These are phyloP conservation scores for Breviolum minutum DNA, from an alignment of 73 alveolate genomes.

Conservation along the genomic window DNA sequence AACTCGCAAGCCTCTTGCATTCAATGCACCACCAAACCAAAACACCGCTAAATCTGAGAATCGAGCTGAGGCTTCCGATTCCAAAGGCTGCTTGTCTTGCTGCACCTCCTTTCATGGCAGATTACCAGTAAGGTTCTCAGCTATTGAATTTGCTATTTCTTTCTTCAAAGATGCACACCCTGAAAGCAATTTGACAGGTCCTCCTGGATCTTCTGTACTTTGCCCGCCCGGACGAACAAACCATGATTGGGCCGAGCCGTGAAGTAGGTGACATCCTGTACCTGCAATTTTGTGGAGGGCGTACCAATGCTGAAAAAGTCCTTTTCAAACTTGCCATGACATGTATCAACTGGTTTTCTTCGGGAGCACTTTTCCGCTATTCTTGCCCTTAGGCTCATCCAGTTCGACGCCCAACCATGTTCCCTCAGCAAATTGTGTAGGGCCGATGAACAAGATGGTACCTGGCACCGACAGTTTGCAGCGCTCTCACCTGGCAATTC, in stretches of 20 bases:
- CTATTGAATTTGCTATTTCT: background rate
- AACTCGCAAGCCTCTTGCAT: too few relatives aligned
- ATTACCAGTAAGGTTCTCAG: too few relatives aligned
- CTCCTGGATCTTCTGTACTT: slow-evolving; percentile 1
- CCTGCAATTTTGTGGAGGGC: background rate
- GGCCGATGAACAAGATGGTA: slow-evolving; percentile 63
- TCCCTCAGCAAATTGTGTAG: slow-evolving; percentile 56
- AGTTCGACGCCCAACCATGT: slow-evolving; percentile 87
- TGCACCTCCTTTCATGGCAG: too few relatives aligned
- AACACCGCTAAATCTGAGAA: too few relatives aligned
- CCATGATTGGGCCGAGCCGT: slow-evolving; percentile 7
- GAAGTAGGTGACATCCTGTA: slow-evolving; percentile 23
- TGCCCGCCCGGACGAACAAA: background rate
- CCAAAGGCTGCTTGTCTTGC: too few relatives aligned
- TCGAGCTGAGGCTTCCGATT: too few relatives aligned
- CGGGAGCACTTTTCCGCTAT: slow-evolving; percentile 30
- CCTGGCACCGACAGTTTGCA: slow-evolving; percentile 31
- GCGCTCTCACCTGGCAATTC: background rate
- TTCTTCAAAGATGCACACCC: background rate
- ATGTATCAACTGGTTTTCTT: background rate
- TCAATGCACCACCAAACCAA: too few relatives aligned
- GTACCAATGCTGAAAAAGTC: background rate
- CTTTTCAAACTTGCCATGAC: background rate
- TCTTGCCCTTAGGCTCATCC: slow-evolving; percentile 92
- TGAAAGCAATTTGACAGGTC: too few relatives aligned